phyloP scores from a whole-genome alignment of 352 stramenopile genomes.

The Globisporangium alternatum region DNA sequence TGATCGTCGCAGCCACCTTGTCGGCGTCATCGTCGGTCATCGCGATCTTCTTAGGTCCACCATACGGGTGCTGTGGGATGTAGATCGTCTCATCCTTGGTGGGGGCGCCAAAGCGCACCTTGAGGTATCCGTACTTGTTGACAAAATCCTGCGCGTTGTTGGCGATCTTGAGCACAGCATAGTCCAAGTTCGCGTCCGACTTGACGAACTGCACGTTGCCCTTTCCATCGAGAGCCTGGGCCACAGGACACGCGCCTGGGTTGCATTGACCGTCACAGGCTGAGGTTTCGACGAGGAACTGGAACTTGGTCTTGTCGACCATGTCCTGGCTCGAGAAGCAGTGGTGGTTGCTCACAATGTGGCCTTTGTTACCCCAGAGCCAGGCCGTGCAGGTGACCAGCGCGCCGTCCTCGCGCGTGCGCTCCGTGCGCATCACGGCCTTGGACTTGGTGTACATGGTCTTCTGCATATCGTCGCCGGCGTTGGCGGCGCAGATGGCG shows the following conservation, averaged over 20 bases:
- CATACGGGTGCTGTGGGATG: conserved; percentile 66
- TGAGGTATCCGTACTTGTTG: conserved; percentile 57
- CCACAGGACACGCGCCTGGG: conserved; percentile 23
- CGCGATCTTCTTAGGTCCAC: conserved; percentile 60
- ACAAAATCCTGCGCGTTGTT: conserved; percentile 31
- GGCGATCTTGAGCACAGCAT: conserved; percentile 51
- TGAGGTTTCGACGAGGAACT: conserved; percentile 21
- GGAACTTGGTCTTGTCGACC: conserved; percentile 34
- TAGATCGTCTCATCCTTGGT: conserved; percentile 57
- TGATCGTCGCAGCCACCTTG: conserved; percentile 30
- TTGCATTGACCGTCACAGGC: conserved; percentile 29
- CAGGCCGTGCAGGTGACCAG: conserved; percentile 41
- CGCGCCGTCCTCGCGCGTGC: conserved; percentile 37
- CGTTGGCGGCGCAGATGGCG: conserved; percentile 38
- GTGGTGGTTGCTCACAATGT: conserved; percentile 38
- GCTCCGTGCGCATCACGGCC: conserved; percentile 49
- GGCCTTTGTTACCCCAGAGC: conserved; percentile 32
- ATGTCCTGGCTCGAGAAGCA: conserved; percentile 34
- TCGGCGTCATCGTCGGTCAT: conserved; percentile 44
- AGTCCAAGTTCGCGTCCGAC: conserved; percentile 50
- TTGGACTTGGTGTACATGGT: conserved; percentile 38
- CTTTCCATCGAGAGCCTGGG: conserved; percentile 35
- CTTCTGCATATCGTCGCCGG: conserved; percentile 27
- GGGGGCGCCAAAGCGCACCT: conserved; percentile 47
- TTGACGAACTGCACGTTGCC: conserved; percentile 53